Conservation (phyloP, 2,329 filamentous ascomycete species). For the Cytospora paraplurivora region DNA sequence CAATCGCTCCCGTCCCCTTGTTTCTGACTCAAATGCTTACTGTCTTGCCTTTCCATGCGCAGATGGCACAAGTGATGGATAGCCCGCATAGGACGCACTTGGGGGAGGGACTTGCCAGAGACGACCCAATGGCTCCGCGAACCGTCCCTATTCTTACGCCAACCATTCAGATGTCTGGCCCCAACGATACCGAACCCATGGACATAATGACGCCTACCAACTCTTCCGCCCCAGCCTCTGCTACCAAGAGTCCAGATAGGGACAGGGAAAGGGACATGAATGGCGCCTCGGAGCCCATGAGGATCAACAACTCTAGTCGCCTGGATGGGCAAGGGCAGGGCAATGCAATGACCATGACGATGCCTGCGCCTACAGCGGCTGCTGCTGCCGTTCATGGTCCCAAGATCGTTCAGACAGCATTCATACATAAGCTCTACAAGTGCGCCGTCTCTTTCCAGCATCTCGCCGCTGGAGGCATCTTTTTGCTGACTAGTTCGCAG, state of each 20-base stretch:
- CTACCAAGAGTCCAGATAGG: slow-evolving; percentile 48
- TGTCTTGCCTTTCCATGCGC: slow-evolving; percentile 40
- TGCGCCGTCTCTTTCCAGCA: slow-evolving; percentile 46
- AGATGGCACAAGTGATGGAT: slow-evolving; percentile 57
- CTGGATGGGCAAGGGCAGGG: slow-evolving; percentile 41
- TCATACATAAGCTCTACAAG: slow-evolving; percentile 99
- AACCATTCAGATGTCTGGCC: slow-evolving; percentile 60
- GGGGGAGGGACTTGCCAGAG: slow-evolving; percentile 40
- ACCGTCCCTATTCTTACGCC: slow-evolving; percentile 61
- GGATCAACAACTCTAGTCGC: slow-evolving; percentile 39
- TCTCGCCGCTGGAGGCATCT: not conserved
- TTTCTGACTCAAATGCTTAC: slow-evolving; percentile 29
- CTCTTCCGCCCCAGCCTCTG: slow-evolving; percentile 46
- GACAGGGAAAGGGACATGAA: slow-evolving; percentile 45
- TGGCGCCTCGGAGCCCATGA: slow-evolving; percentile 36
- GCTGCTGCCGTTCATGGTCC: slow-evolving; percentile 83
- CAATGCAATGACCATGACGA: slow-evolving; percentile 49
- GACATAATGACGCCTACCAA: slow-evolving; percentile 59
- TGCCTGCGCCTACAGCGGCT: slow-evolving; percentile 59
- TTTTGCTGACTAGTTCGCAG: slow-evolving; percentile 50
- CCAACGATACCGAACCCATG: slow-evolving; percentile 62
- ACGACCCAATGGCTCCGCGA: slow-evolving; percentile 52
- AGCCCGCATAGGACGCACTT: slow-evolving; percentile 49
- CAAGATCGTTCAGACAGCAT: slow-evolving; percentile 97
- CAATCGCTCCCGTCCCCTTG: slow-evolving; percentile 2